Base-by-base conservation (phyloP, 1,284 basidiomycete genomes). In the Inonotus hispidus region DNA sequence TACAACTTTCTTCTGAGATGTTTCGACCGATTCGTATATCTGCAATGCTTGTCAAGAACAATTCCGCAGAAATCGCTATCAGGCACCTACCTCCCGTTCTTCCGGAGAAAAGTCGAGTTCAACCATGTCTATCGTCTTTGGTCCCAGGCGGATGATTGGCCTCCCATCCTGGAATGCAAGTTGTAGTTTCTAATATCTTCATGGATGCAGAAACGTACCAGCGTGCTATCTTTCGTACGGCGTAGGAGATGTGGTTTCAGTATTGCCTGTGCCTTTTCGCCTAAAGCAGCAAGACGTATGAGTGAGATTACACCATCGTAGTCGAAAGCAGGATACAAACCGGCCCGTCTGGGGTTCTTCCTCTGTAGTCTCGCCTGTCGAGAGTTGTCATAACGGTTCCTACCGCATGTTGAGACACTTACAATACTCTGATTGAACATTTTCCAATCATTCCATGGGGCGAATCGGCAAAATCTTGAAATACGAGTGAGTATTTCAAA, bases 381-480 rank as follows among this genome's bases (percentile, higher is more conserved):
- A 11, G 10, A 39, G 57, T 32, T 13, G 11, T 35, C 10, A 29
- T 21, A 8, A 41, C 49, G 25, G 38, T 29, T 43, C 14, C n/a
- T 3, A 14, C 38, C 38, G n/a, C 1, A 6, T 1, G 37, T 16
- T 23, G 14, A 21, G 25, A 39, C 32, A 71, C 76, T 27, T 68
- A 82, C 85, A 32, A 88, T 75, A 64, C 82, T 74, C 1, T 70
- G 70, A 59, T 87, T 81, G 71, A 88, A 89, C 49, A 74, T 72
- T 8, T 75, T 68, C 83, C 85, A 88, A 65, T 87, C 84, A 66
- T 88, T 87, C 78, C 80, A 89, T 0, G 87, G 87, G 1, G 82
- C 72, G 69, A 87, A 86, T 16, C 76, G 77, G 1, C 85, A 83
- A 66, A 87, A 88, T 3, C 87, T 55, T 4, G n/a, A 13, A 27